Evolutionary conservation across 2,329 filamentous ascomycete genomes (phyloP), one percentile per base, ranked within the genome.

Genomic region (Diplodia mutila): DNA sequence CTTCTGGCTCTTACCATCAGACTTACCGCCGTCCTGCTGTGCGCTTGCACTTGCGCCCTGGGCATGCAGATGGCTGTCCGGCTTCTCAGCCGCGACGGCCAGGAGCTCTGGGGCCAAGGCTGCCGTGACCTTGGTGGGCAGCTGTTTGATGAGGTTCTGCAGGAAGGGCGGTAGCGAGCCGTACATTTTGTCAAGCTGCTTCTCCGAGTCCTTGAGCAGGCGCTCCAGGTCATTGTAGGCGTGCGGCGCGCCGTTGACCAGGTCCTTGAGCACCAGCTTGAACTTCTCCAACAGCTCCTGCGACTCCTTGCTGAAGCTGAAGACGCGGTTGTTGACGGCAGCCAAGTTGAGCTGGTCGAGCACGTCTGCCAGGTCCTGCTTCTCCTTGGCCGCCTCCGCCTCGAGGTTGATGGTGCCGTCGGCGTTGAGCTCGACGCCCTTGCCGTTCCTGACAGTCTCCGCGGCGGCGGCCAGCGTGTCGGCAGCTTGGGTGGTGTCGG

Each of bases 231-330:
- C 95, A 75, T 91, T 86, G 78, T 96, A 97, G 2, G 95, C 95
- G 0, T 94, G 97, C 3, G 95, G 95, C 1, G 93, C 95, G 69
- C 95, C 95, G 76, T 93, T 94, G 74, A 95, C 87, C 18, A 97
- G 86, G 77, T 99, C 95, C 76, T 94, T 95, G 75, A 99, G 91
- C 39, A 97, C 90, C 67, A 93, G 84, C 1, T 93, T 96, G 84
- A 99, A 99, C 70, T 90, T 88, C 65, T 89, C 87, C 63, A 97
- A 87, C 34, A 97, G 85, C 70, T 92, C 90, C 69, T 93, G 89
- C 0, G 92, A 94, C 73, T 97, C 93, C 68, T 88, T 86, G n/a
- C 91, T 92, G 67, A 97, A 86, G 14, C 90, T 90, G 78, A 97
- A 92, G 69, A 92, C 92, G 68, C 89, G 90, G 81, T 96, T 95